Conservation (phyloP, 2,329 filamentous ascomycete species). For the Ophioceras dolichostomum region DNA sequence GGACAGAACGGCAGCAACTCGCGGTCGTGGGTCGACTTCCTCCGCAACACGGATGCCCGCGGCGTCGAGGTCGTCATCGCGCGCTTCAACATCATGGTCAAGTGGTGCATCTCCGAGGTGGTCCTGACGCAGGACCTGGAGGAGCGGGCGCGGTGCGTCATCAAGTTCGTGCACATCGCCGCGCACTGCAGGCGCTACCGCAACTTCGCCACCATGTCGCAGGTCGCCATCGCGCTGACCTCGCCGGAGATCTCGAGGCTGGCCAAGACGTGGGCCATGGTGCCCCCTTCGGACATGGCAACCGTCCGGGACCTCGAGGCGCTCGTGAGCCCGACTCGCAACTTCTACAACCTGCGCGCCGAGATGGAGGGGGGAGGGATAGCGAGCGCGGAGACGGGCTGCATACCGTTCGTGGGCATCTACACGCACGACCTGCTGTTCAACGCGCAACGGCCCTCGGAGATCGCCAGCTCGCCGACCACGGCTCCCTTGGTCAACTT, state of each 20-base stretch:
- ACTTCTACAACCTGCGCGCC: conserved; percentile 63
- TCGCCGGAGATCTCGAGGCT: conserved; percentile 61
- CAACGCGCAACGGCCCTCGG: conserved; percentile 67
- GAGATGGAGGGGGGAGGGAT: conserved; percentile 63
- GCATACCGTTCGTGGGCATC: conserved; percentile 73
- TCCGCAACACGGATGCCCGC: conserved; percentile 57
- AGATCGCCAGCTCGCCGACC: conserved; percentile 55
- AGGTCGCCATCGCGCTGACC: conserved; percentile 65
- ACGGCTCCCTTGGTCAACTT: conserved; percentile 69
- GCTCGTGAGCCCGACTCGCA: conserved; percentile 64
- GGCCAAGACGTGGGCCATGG: conserved; percentile 56
- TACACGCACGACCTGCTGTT: conserved; percentile 78
- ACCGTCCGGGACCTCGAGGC: conserved; percentile 57
- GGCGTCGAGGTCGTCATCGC: conserved; percentile 78
- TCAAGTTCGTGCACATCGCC: conserved; percentile 75
- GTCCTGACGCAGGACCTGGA: conserved; percentile 60
- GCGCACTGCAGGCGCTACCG: conserved; percentile 61
- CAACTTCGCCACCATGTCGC: conserved; percentile 76
- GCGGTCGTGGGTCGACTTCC: conserved; percentile 72
- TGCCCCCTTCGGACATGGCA: conserved; percentile 51
- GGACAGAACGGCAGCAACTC: conserved; percentile 50
- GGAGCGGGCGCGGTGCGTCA: conserved; percentile 64
- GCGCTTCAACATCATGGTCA: conserved; percentile 79
- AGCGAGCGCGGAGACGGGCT: conserved; percentile 48
- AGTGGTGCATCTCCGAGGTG: conserved; percentile 73